Evolutionary conservation across 148 eudicot genomes (phyloP).

Genomic region (Silene conica): DNA sequence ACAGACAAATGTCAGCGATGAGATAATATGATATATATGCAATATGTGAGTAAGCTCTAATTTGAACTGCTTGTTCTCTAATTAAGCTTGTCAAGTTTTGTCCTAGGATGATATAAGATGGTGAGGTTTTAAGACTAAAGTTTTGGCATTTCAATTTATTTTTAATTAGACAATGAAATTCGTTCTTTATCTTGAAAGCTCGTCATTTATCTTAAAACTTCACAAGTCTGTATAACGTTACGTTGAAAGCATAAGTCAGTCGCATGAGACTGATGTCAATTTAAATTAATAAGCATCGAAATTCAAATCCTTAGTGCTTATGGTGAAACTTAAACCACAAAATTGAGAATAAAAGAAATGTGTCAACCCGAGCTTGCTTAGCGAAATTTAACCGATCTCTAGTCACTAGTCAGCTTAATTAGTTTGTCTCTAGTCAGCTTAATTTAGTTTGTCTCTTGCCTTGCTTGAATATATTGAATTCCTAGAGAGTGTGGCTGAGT

Average conservation of each 20-base stretch:
- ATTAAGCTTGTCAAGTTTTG: neutral
- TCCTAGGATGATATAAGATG: neutral
- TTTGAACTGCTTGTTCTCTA: neutral
- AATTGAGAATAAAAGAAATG: neutral
- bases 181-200: neutral
- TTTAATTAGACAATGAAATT: neutral
- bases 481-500: neutral
- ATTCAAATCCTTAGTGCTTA: neutral
- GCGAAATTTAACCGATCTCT: neutral
- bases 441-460: neutral
- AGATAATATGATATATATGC: neutral
- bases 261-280: neutral
- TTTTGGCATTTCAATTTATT: neutral
- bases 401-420: neutral
- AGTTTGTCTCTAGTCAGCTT: neutral
- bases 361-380: neutral
- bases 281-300: too few relatives aligned
- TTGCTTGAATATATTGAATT: neutral
- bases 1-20: neutral
- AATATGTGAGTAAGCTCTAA: neutral
- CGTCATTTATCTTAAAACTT: neutral
- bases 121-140: slow-evolving; percentile 1
- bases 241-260: neutral
- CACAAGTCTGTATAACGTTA: neutral
- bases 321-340: neutral